These are phyloP conservation scores for Boletellus sp. DNA, from an alignment of 768 basidiomycete genomes.

Conservation along the genomic window DNA sequence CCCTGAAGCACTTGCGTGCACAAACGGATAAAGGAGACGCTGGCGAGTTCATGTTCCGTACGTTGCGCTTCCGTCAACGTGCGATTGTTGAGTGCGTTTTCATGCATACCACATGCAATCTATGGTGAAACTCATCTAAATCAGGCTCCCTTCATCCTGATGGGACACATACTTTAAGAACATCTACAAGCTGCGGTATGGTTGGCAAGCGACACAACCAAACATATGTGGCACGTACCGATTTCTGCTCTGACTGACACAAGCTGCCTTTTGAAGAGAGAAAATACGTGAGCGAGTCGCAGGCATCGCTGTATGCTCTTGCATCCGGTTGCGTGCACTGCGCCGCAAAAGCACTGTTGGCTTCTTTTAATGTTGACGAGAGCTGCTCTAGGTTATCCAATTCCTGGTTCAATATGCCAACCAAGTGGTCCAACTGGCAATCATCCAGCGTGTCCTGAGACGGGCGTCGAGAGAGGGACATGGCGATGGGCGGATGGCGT, in stretches of 20 bases:
- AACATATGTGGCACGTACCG: conserved; percentile 4
- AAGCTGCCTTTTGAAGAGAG: conserved; percentile 1
- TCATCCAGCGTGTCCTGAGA: neutral
- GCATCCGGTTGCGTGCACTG: conserved; percentile 16
- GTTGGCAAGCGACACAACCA: neutral
- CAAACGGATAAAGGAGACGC: conserved; percentile 4
- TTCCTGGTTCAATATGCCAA: neutral
- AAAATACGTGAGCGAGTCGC: conserved; percentile 10
- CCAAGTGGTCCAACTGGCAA: conserved; percentile 1
- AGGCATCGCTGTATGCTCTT: conserved; percentile 3
- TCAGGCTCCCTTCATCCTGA: neutral
- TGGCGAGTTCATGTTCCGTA: conserved; percentile 9
- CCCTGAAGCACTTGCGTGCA: neutral
- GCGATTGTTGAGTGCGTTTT: conserved; percentile 19
- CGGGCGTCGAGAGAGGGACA: conserved; percentile 5
- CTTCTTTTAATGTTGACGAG: conserved; percentile 2
- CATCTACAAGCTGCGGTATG: conserved; percentile 11
- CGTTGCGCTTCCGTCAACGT: conserved; percentile 3
- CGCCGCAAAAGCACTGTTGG: conserved; percentile 10
- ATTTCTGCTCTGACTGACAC: conserved; percentile 7
- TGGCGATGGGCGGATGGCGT: neutral
- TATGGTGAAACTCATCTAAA: conserved; percentile 4
- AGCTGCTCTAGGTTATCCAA: neutral
- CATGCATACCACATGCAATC: conserved; percentile 24
- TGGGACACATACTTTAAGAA: conserved; percentile 15